A percentile compares a stretch with the other conserved stretches of the same genome.
Evolutionary conservation across 1,139 yeast genomes (phyloP).

Genomic region (Saccharomycopsis hybrid): DNA sequence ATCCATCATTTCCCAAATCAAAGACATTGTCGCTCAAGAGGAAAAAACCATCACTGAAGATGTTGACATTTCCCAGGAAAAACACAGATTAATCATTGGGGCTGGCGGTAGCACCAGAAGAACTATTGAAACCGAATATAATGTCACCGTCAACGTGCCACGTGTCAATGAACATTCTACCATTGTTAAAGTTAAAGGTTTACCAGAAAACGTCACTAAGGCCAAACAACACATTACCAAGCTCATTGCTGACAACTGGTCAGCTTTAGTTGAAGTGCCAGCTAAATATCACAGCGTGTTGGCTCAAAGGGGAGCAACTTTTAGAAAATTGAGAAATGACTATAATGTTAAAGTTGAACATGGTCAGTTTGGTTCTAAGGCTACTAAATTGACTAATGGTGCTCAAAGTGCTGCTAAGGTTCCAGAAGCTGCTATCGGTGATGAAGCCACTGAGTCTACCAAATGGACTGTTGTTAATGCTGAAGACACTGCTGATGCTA

Average conservation of each 20-base stretch:
- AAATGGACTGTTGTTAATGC: slow-evolving; percentile 42
- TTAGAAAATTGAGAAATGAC: slow-evolving; percentile 49
- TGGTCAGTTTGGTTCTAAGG: slow-evolving; percentile 45
- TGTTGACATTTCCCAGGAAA: slow-evolving; percentile 61
- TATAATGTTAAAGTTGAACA: slow-evolving; percentile 58
- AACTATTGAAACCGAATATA: slow-evolving; percentile 62
- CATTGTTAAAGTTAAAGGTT: slow-evolving; percentile 44
- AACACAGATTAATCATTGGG: slow-evolving; percentile 76
- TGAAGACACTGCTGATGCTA: slow-evolving; percentile 23
- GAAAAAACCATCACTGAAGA: slow-evolving; percentile 57
- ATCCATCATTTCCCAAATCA: slow-evolving; percentile 58
- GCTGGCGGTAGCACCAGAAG: slow-evolving; percentile 75
- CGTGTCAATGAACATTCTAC: slow-evolving; percentile 45
- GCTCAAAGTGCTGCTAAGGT: slow-evolving; percentile 34
- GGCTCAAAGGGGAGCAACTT: slow-evolving; percentile 62
- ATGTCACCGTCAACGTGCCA: slow-evolving; percentile 65
- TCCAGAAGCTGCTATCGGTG: slow-evolving; percentile 47
- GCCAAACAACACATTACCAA: slow-evolving; percentile 50
- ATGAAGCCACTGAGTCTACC: slow-evolving; percentile 28
- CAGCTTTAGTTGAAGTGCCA: slow-evolving; percentile 49
- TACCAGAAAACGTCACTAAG: slow-evolving; percentile 53
- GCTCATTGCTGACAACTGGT: slow-evolving; percentile 40
- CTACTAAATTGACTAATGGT: slow-evolving; percentile 41
- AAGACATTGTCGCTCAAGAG: slow-evolving; percentile 55
- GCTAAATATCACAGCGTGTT: slow-evolving; percentile 51